Base-by-base conservation (phyloP, 768 basidiomycete genomes). In the Mycena sanguinolenta region DNA sequence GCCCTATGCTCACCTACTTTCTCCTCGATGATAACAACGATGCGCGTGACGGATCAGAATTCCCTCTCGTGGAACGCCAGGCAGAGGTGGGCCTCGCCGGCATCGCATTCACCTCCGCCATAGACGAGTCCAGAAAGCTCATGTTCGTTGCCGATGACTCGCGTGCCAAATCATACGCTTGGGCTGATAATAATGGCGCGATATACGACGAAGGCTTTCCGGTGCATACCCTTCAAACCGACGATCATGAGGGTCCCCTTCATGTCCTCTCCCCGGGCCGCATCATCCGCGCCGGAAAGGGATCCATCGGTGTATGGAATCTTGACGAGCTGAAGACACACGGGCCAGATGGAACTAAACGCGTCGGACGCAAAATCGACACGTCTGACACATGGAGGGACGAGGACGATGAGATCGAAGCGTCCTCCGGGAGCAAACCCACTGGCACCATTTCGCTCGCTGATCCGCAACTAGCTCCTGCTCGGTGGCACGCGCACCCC, bases 201-300 rank as follows among this genome's bases (percentile, higher is more conserved):
- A 21, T 61, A 5, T 58, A 53, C 21, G 7, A 34, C 1, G 12
- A 27, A 3, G 59, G 7, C 2, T 38, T 73, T 6, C 72, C 71
- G 14, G 74, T 75, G 0, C 80, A 82, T 52, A 81, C 78, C 3
- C 69, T 81, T 28, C 8, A 32, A 3, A 74, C 73, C 7, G 17
- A 38, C 32, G 38, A 28, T 4, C 61, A 65, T 39, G 14, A n/a
- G 7, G 79, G 79, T 4, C 76, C 78, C 9, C 67, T 82, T 10
- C 58, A 70, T 4, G 30, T 79, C 16, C 71, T 79, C 14, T 62
- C 73, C 1, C 60, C 70, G 23, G 79, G 77, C 1, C 32, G 53
- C 12, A 36, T 81, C 39, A n/a, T 77, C 9, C 78, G 79, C 13
- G 76, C 79, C 0, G 80, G 79, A 0, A 72, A 58, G 32, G 78